Evolutionary conservation across 352 stramenopile species (phyloP), one percentile per base, ranked within the genome.

Genomic region (Pelagophyceae sp.): DNA sequence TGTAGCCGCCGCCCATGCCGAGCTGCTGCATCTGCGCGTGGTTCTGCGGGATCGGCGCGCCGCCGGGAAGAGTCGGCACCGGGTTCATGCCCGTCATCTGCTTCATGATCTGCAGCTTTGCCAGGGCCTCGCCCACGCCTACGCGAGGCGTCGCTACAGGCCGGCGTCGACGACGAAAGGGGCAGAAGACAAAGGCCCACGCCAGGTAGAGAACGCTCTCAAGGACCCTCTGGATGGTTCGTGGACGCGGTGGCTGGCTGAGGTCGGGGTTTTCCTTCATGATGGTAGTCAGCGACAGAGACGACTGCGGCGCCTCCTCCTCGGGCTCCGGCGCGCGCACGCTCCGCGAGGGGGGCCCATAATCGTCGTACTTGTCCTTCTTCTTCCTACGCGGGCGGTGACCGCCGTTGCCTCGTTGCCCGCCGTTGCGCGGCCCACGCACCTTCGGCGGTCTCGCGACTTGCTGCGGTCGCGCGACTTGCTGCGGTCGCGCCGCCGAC

Each of bases 21-120:
- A 23, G 45, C 45, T 23, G 11, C 11, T 23, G 11, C 45, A 11
- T 23, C 45, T 54, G 45, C 11, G 11, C 45, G 45, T 11, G 45
- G 45, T 23, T 23, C 45, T 5, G 2, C 67, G 33, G 17, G 33
- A 54, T 37, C 45, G 45, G 45, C 45, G 45, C 45, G 45, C 45
- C 45, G 11, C 45, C 45, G 45, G 45, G 45, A 11, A 54, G 45
- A 11, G 45, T 54, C 45, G 58, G 23, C 58, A 67, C 58, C 58
- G 23, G 58, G 67, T 74, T 74, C 67, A 74, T 74, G 23, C 67
- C 67, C 15, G 67, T 25, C 67, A 58, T 74, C 67, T 74, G 67
- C 67, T 74, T 74, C 37, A 74, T 74, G 67, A 74, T 74, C 67
- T 74, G 67, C 15, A 74, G 38, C 38, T 74, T 74, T 11, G 33